Evolutionary conservation across 768 basidiomycete genomes (phyloP).

Genomic region (Leccinum fibrillosum): DNA sequence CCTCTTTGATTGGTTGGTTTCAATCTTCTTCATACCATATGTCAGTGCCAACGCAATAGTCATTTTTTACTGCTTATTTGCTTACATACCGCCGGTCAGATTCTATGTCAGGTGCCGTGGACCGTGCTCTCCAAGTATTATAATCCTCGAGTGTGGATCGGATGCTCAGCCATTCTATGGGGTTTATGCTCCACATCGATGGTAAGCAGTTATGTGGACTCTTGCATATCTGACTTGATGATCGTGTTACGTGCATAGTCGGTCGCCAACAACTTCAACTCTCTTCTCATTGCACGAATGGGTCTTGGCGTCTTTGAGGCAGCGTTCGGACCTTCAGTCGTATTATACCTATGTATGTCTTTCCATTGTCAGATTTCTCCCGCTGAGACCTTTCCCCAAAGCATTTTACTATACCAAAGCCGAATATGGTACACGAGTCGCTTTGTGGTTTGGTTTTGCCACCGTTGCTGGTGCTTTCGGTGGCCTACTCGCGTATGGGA

Average conservation of each 20-base stretch:
- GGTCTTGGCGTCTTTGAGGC: constrained; percentile 35
- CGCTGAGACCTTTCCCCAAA: neutral
- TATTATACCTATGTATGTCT: constrained; percentile 29
- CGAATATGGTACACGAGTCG: constrained; percentile 44
- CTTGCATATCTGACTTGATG: neutral
- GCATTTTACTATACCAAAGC: too few species aligned
- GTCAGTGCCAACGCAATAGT: constrained; percentile 34
- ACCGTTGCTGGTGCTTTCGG: constrained; percentile 56
- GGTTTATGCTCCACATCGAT: constrained; percentile 69
- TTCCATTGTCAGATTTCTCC: constrained; percentile 13
- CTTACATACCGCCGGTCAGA: constrained; percentile 38
- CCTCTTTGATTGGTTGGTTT: constrained; percentile 77
- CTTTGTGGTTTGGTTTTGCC: constrained; percentile 55
- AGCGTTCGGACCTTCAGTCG: constrained; percentile 31
- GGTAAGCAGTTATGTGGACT: constrained; percentile 35
- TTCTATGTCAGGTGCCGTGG: constrained; percentile 67
- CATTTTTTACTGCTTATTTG: neutral
- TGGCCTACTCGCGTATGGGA: constrained; percentile 52
- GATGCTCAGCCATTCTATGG: constrained; percentile 68
- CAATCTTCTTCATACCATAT: constrained; percentile 78
- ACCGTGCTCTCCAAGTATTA: constrained; percentile 65
- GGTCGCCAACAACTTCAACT: constrained; percentile 22
- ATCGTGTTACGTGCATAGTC: constrained; percentile 16
- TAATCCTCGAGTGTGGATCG: constrained; percentile 70
- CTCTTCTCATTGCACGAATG: constrained; percentile 29